phyloP scores from a whole-genome alignment of 1,284 basidiomycete genomes.

The Ganoderma sp. region DNA sequence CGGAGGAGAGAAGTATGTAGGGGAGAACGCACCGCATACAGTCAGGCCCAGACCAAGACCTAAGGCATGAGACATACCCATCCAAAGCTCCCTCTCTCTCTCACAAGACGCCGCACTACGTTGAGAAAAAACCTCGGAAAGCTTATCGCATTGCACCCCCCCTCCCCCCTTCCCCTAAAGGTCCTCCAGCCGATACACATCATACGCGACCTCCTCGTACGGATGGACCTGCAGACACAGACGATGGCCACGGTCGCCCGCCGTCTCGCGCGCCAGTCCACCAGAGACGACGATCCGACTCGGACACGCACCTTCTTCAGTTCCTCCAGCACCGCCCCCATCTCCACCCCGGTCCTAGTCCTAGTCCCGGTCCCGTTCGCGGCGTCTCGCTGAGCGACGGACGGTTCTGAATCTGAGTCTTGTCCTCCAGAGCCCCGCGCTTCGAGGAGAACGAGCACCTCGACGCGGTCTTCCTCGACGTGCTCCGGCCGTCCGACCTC shows the following conservation, averaged over 20 bases:
- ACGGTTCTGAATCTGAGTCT: too few species aligned
- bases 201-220: slow-evolving; percentile 63
- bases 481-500: slow-evolving; percentile 48
- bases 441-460: slow-evolving; percentile 55
- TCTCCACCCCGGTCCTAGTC: slow-evolving; percentile 36
- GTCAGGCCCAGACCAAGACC: neutral
- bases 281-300: neutral
- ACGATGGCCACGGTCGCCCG: too few species aligned
- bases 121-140: neutral
- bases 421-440: slow-evolving; percentile 15
- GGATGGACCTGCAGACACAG: slow-evolving; percentile 52
- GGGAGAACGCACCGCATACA: neutral
- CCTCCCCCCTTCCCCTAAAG: slow-evolving; percentile 34
- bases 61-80: neutral
- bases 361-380: slow-evolving; percentile 31
- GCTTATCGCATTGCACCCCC: neutral
- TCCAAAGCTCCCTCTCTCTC: too few species aligned
- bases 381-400: neutral
- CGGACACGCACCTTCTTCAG: slow-evolving; percentile 51
- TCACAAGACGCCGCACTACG: neutral
- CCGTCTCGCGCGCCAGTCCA: neutral
- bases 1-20: neutral
- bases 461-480: slow-evolving; percentile 61
- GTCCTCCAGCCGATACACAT: slow-evolving; percentile 58
- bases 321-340: slow-evolving; percentile 50